A percentile compares a stretch with the other conserved stretches of the same genome.
Evolutionary conservation across 257 asterid genomes (phyloP).

Genomic region (Coffea eugenioides): DNA sequence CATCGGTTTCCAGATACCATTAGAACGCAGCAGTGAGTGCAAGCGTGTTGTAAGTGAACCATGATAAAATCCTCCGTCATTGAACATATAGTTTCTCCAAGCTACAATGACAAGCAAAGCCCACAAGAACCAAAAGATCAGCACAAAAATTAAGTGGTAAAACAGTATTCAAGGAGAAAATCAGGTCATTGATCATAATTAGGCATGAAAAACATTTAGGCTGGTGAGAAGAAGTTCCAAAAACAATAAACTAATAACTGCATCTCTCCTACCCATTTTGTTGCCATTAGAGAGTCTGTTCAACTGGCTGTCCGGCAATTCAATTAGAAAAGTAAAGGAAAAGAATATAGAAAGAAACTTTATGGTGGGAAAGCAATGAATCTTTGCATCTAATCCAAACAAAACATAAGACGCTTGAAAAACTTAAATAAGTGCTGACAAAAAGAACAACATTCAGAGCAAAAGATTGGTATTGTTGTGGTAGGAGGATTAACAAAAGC

Average conservation of each 20-base stretch:
- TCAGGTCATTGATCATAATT: neutral
- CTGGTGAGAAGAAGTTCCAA: neutral
- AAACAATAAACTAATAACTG: neutral
- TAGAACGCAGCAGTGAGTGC: slow-evolving; percentile 84
- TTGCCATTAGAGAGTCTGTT: neutral
- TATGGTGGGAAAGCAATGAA: neutral
- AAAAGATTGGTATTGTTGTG: neutral
- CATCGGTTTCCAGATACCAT: slow-evolving; percentile 90
- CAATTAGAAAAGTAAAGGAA: neutral
- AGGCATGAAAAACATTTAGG: neutral
- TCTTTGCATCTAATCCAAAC: neutral
- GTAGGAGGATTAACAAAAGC: slow-evolving; percentile 1
- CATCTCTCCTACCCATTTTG: neutral
- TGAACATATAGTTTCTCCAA: slow-evolving; percentile 88
- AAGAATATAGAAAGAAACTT: too few species aligned
- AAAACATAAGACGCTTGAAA: neutral
- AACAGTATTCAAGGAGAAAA: neutral
- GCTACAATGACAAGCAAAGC: slow-evolving; percentile 47
- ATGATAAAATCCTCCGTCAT: slow-evolving; percentile 99
- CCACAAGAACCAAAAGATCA: slow-evolving; percentile 15
- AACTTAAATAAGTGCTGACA: neutral
- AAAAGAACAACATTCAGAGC: neutral
- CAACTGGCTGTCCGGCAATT: neutral
- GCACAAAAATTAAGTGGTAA: neutral
- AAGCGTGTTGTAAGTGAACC: slow-evolving; percentile 94